phyloP scores from a whole-genome alignment of 805 yeast genomes.

The Candida golubevii region DNA sequence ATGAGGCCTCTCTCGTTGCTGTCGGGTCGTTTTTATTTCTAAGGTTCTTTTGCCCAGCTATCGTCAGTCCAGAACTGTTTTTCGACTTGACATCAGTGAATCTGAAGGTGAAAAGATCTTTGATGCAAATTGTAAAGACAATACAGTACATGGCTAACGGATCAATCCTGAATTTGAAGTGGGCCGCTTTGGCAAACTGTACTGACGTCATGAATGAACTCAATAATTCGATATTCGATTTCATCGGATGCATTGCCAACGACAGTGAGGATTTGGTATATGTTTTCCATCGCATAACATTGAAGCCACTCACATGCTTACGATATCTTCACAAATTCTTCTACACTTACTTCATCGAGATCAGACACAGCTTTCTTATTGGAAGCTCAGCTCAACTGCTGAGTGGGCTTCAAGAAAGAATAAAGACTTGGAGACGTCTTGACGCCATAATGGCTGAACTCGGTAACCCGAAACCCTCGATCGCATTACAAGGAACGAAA shows the following conservation, averaged over 20 bases:
- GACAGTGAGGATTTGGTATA: slow-evolving; percentile 13
- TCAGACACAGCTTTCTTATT: slow-evolving; percentile 27
- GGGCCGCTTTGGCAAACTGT: slow-evolving; percentile 49
- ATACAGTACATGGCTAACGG: slow-evolving; percentile 87
- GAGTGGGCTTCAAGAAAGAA: slow-evolving; percentile 20
- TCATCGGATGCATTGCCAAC: slow-evolving; percentile 25
- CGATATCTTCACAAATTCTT: slow-evolving; percentile 39
- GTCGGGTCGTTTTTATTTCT: slow-evolving; percentile 85
- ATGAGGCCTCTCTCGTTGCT: slow-evolving; percentile 57
- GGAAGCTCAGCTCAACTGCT: slow-evolving; percentile 17
- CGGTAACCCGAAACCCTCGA: slow-evolving; percentile 58
- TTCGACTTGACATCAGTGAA: slow-evolving; percentile 27
- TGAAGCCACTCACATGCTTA: slow-evolving; percentile 34
- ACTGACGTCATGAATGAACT: slow-evolving; percentile 34
- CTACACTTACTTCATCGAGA: slow-evolving; percentile 30
- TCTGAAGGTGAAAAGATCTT: slow-evolving; percentile 52
- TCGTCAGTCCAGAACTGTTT: slow-evolving; percentile 76
- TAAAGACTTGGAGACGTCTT: slow-evolving; percentile 31
- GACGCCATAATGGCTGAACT: slow-evolving; percentile 45
- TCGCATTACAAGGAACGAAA: slow-evolving; percentile 54
- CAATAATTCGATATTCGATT: slow-evolving; percentile 26
- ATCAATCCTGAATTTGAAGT: slow-evolving; percentile 58
- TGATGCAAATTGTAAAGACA: slow-evolving; percentile 76
- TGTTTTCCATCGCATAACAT: slow-evolving; percentile 23
- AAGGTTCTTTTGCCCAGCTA: slow-evolving; percentile 80